A percentile compares a stretch with the other conserved stretches of the same genome.
phyloP scores from a whole-genome alignment of 805 yeast genomes.

The Candida sakaeoensis region DNA sequence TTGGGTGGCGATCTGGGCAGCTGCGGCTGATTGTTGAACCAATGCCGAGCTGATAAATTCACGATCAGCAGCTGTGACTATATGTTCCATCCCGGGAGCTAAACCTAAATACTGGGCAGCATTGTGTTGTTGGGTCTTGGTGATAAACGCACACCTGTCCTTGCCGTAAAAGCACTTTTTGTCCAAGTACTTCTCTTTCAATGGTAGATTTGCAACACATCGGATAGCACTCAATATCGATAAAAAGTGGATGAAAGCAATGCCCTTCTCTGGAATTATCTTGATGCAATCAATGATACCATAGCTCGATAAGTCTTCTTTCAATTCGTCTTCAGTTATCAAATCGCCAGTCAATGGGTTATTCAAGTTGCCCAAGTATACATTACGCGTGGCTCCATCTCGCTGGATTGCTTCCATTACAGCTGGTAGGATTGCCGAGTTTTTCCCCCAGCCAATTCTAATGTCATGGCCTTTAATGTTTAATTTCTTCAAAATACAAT shows the following conservation, averaged over 20 bases:
- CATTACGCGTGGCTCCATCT: constrained; percentile 92
- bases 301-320: constrained; percentile 62
- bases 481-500: constrained; percentile 80
- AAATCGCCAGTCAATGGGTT: constrained; percentile 47
- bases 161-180: constrained; percentile 87
- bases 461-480: constrained; percentile 78
- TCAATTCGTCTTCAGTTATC: constrained; percentile 61
- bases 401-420: constrained; percentile 73
- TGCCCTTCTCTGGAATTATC: constrained; percentile 73
- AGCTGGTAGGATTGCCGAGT: constrained; percentile 67
- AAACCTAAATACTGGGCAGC: constrained; percentile 93
- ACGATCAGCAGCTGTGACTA: constrained; percentile 66
- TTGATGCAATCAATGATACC: constrained; percentile 87
- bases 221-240: constrained; percentile 82
- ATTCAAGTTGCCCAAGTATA: constrained; percentile 78
- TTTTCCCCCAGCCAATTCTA: constrained; percentile 91
- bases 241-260: constrained; percentile 87
- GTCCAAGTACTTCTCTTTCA: constrained; percentile 62
- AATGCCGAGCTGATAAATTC: constrained; percentile 68
- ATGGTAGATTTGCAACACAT: constrained; percentile 73
- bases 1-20: constrained; percentile 93
- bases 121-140: constrained; percentile 93
- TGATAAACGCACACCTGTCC: constrained; percentile 91
- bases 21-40: constrained; percentile 93
- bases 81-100: constrained; percentile 83